Evolutionary conservation across 1,284 basidiomycete species (phyloP), one percentile per base, ranked within the genome.

Genomic region (Trichosporon sp.): DNA sequence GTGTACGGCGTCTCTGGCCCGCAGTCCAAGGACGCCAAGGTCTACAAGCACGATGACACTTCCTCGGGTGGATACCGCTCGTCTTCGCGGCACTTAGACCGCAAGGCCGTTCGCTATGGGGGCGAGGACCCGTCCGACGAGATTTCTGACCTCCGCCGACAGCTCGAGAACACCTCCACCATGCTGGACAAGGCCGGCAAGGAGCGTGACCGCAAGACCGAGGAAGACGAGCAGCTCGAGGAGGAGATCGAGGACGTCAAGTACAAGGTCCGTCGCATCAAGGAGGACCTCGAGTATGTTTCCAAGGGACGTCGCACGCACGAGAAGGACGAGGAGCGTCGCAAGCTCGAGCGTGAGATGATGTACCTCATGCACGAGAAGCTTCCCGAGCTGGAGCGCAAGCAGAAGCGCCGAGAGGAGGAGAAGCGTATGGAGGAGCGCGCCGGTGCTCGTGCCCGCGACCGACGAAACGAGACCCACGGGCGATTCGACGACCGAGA

Each of bases 241-340:
- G 85, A 89, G 62, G 95, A 98, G 80, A 86, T 97, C 82, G 87
- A 90, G 9, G 92, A 95, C 71, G 82, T 99, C 36, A 88, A 88
- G 61, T 91, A 91, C 76, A 86, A 89, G 36, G 92, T 97, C 61
- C 88, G 88, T 73, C 84, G 94, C 21, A 86, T 99, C 9, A 89
- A 93, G 77, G 93, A 97, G 68, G 95, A 99, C 78, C 84, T 99
- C 54, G 95, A 97, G 56, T 93, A 95, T 73, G 87, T 89, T 62
- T 87, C 89, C 19, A 87, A 89, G 19, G 91, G 92, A 0, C 87
- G 93, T 1, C 85, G 88, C 63, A 86, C 88, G 9, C 79, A 83
- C 5, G 84, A 86, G 9, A 92, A 92, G 78, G 92, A 95, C 65
- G 89, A 93, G 68, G 92, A 96, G 75, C 85, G 89, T 60, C 84